These are phyloP conservation scores for Xylaria grammica DNA, from an alignment of 495 filamentous ascomycete species.

Conservation along the genomic window DNA sequence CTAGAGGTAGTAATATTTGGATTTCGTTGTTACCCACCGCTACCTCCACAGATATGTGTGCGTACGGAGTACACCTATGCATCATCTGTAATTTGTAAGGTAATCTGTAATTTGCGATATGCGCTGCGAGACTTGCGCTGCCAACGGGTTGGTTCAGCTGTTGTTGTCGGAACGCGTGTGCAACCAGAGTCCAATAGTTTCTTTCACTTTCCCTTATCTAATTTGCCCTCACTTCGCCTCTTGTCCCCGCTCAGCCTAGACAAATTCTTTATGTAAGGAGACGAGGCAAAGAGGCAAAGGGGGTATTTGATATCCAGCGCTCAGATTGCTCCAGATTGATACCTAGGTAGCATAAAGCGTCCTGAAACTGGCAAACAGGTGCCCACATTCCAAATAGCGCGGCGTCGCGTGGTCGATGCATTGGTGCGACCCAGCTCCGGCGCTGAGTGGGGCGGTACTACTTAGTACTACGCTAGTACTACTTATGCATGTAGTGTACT, in stretches of 20 bases:
- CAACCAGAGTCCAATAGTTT: neutral
- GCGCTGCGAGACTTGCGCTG: neutral
- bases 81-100: neutral
- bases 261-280: no score
- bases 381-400: conserved; percentile 21
- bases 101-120: neutral
- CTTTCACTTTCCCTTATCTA: neutral
- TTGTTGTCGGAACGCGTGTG: neutral
- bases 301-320: conserved; percentile 17
- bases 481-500: no score
- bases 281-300: neutral
- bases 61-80: neutral
- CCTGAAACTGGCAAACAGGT: conserved; percentile 6
- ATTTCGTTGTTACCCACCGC: conserved; percentile 14
- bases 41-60: neutral
- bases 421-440: neutral
- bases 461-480: neutral
- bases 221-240: neutral
- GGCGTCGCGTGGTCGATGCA: conserved; percentile 11
- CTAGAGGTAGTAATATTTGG: neutral
- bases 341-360: neutral
- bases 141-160: neutral
- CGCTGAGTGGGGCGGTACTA: conserved; percentile 4
- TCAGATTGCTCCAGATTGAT: conserved; percentile 3
- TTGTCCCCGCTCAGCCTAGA: neutral